A percentile compares a stretch with the other conserved stretches of the same genome.
Conservation (phyloP, 192 early-diverging fungal genomes). For the Lobosporangium transversale region DNA sequence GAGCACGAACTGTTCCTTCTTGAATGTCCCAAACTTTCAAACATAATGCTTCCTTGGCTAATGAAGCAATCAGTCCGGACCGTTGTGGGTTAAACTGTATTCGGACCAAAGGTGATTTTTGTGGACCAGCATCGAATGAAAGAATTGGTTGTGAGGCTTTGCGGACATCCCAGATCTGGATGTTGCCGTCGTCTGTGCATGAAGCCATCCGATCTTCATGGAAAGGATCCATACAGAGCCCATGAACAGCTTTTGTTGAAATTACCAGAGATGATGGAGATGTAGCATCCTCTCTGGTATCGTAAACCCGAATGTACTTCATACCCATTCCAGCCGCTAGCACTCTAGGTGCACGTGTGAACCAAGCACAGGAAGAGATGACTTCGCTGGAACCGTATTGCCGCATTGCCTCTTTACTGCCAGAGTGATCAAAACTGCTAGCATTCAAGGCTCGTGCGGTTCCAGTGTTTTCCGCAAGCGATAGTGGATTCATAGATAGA, state of each 20-base stretch:
- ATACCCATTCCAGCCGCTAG: constrained; percentile 78
- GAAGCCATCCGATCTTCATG: constrained; percentile 74
- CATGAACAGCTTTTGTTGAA: constrained; percentile 75
- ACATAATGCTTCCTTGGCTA: constrained; percentile 62
- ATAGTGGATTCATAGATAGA: constrained; percentile 46
- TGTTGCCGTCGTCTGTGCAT: constrained; percentile 70
- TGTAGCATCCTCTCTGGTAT: constrained; percentile 65
- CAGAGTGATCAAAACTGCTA: constrained; percentile 31
- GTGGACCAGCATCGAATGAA: constrained; percentile 41
- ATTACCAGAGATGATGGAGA: constrained; percentile 63
- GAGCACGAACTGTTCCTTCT: constrained; percentile 56
- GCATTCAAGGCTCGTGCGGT: constrained; percentile 40
- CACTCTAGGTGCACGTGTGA: constrained; percentile 58
- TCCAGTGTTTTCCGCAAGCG: constrained; percentile 39
- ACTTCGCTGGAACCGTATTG: constrained; percentile 74
- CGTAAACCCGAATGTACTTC: constrained; percentile 77
- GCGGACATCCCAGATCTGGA: constrained; percentile 81
- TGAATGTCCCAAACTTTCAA: constrained; percentile 76
- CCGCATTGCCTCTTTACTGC: constrained; percentile 53
- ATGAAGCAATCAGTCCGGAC: constrained; percentile 66
- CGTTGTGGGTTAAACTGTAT: constrained; percentile 70
- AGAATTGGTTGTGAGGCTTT: constrained; percentile 67
- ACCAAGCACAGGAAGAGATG: constrained; percentile 76
- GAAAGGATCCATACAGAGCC: constrained; percentile 75
- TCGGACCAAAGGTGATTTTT: constrained; percentile 51